Conservation (phyloP, 2,329 filamentous ascomycete genomes). For the Trichothecium roseum region DNA sequence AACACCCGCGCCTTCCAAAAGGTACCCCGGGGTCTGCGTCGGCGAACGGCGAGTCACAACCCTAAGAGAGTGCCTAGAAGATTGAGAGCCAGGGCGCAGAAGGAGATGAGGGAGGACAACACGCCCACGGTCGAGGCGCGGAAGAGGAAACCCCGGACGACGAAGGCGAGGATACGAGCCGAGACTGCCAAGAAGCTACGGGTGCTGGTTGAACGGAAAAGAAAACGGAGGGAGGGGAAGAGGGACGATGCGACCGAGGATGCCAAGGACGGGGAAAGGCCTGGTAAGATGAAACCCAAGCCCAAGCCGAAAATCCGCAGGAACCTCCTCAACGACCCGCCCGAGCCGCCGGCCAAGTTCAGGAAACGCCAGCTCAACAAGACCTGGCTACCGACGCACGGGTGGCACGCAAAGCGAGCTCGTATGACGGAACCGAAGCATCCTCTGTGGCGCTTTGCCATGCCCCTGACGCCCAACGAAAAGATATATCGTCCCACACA, state of each 20-base stretch:
- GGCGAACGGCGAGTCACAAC: constrained; percentile 91
- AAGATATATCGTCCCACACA: constrained; percentile 87
- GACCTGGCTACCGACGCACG: constrained; percentile 88
- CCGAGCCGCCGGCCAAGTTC: constrained; percentile 53
- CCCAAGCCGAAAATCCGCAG: constrained; percentile 59
- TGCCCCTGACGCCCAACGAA: constrained; percentile 76
- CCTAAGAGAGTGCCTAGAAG: constrained; percentile 77
- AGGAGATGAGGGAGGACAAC: constrained; percentile 80
- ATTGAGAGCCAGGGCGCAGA: constrained; percentile 56
- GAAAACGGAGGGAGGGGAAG: constrained; percentile 31
- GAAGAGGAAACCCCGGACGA: constrained; percentile 49
- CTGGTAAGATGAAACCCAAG: constrained; percentile 7
- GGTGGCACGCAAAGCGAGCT: constrained; percentile 88
- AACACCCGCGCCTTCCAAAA: constrained; percentile 77
- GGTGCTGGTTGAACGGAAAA: constrained; percentile 48
- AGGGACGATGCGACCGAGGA: constrained; percentile 12
- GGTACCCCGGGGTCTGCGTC: constrained; percentile 72
- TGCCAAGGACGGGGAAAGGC: constrained; percentile 2
- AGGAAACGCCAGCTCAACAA: constrained; percentile 79
- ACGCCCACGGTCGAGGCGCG: constrained; percentile 66
- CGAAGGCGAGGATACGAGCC: constrained; percentile 52
- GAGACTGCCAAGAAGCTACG: constrained; percentile 67
- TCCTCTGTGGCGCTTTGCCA: constrained; percentile 81
- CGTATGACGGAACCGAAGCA: constrained; percentile 72
- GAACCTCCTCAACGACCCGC: constrained; percentile 54